Base-by-base conservation (phyloP, 495 filamentous ascomycete species). In the Penicillium cataractarum region DNA sequence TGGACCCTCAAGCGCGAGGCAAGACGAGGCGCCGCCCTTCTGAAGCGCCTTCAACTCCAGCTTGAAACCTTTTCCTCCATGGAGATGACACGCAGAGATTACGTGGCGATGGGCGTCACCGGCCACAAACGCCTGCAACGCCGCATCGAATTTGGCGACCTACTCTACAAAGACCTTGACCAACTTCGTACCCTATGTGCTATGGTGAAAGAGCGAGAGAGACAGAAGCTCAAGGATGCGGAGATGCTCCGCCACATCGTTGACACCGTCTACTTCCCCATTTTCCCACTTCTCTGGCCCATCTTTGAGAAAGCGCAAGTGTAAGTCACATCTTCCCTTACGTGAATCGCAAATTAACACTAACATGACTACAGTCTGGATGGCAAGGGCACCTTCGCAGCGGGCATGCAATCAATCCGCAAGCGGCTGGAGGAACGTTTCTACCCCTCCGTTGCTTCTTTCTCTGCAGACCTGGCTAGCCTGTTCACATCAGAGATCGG, bases 1-100 rank as follows among this genome's bases (percentile, higher is more conserved):
- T 99, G 95, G 95, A 98, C 95, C 0, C 78, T 98, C 55, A 99
- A 99, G 75, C 85, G 95, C 39, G 95, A 99, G 74, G 91, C 94
- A 44, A 84, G 95, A 37, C 84, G 95, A 62, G 95, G 95, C 32
- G 95, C 95, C 17, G 91, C 94, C 19, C 80, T 98, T 44, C 82
- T 99, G 53, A 97, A 97, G 77, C 87, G 95, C 39, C 81, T 98
- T 9, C 95, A 99, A 70, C 75, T 97, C 33, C 93, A 97, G 74
- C 66, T 81, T 1, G 94, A 97, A 70, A 89, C 91, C 0, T 99
- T 98, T 73, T 92, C 93, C 0, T 95, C 92, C 0, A 95, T 97
- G 89, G 96, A 99, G 76, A 90, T 99, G 65, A 96, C 93, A 1
- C 83, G 95, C 32, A 86, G 96, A 58, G 91, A 98, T 69, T 99